These are phyloP conservation scores for Phytopythium vexans DNA, from an alignment of 352 stramenopile genomes.

Conservation along the genomic window DNA sequence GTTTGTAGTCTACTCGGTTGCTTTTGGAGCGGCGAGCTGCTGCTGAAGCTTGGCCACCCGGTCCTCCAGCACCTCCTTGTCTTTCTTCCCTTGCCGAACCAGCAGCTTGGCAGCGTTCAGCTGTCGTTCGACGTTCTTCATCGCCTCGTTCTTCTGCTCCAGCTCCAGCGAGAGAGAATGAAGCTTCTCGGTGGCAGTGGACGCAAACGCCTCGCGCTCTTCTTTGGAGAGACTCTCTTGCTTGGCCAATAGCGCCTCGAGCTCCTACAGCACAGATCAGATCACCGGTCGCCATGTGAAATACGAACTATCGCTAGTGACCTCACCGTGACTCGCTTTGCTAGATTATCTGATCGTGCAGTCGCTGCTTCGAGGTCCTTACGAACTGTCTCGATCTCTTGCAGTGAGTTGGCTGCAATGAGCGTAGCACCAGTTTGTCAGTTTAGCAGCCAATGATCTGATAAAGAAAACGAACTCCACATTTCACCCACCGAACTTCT, in stretches of 20 bases:
- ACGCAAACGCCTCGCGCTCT: slow-evolving; percentile 25
- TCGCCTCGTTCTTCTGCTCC: slow-evolving; percentile 37
- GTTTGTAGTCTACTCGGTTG: too few species aligned
- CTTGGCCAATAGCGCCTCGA: slow-evolving; percentile 31
- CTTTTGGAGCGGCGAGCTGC: neutral
- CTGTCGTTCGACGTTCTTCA: slow-evolving; percentile 59
- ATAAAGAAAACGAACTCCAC: too few species aligned
- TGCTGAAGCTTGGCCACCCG: neutral
- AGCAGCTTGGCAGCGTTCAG: slow-evolving; percentile 70
- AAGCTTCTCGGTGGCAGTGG: slow-evolving; percentile 25
- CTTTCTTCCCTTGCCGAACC: slow-evolving; percentile 60
- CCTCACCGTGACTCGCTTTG: slow-evolving; percentile 1
- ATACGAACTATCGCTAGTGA: neutral
- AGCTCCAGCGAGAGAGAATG: slow-evolving; percentile 28
- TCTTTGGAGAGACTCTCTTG: slow-evolving; percentile 36
- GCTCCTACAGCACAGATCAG: slow-evolving; percentile 20
- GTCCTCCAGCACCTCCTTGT: slow-evolving; percentile 47
- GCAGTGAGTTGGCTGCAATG: neutral
- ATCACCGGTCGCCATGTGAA: too few species aligned
- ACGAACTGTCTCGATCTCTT: neutral
- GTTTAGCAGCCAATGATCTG: too few species aligned
- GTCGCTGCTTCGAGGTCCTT: slow-evolving; percentile 14
- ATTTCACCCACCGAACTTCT: slow-evolving; percentile 25
- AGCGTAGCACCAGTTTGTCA: too few species aligned
- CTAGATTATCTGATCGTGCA: neutral